Percentiles rank a stretch among this genome's conserved stretches.
These are phyloP conservation scores for Eutypella sp. DNA, from an alignment of 2,329 filamentous ascomycete genomes.

Conservation along the genomic window DNA sequence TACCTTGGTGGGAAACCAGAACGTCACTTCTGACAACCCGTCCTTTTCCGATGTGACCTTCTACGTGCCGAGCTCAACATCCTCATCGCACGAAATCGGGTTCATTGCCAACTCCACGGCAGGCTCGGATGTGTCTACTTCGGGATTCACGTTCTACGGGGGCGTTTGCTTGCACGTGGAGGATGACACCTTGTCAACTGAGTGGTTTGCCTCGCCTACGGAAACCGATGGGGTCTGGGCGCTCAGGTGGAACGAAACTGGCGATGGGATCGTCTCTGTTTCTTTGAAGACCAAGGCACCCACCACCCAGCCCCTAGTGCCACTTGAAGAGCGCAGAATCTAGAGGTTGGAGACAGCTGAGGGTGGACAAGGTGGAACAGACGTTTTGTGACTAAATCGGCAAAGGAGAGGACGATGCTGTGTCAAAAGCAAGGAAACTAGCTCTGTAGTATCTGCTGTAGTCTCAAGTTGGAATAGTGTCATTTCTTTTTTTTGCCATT, in stretches of 20 bases:
- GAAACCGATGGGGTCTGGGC: constrained; percentile 11
- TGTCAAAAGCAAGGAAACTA: not conserved
- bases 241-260: constrained; percentile 20
- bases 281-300: constrained; percentile 16
- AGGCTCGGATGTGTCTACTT: constrained; percentile 5
- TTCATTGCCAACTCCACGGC: constrained; percentile 10
- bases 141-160: constrained; percentile 23
- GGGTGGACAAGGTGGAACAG: not conserved
- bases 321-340: not conserved
- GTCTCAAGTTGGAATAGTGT: not conserved
- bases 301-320: not conserved
- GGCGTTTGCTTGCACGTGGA: constrained; percentile 12
- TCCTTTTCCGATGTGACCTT: constrained; percentile 21
- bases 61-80: constrained; percentile 14
- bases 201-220: constrained; percentile 19
- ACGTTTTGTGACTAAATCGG: not conserved
- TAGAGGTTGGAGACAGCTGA: not conserved
- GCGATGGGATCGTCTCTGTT: constrained; percentile 10
- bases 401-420: not conserved
- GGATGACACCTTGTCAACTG: constrained; percentile 11
- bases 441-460: not conserved
- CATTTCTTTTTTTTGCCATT: not conserved
- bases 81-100: constrained; percentile 14
- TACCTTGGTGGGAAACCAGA: constrained; percentile 15
- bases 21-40: constrained; percentile 9